phyloP scores from a whole-genome alignment of 768 basidiomycete species.

The Kwoniella heveanensis region DNA sequence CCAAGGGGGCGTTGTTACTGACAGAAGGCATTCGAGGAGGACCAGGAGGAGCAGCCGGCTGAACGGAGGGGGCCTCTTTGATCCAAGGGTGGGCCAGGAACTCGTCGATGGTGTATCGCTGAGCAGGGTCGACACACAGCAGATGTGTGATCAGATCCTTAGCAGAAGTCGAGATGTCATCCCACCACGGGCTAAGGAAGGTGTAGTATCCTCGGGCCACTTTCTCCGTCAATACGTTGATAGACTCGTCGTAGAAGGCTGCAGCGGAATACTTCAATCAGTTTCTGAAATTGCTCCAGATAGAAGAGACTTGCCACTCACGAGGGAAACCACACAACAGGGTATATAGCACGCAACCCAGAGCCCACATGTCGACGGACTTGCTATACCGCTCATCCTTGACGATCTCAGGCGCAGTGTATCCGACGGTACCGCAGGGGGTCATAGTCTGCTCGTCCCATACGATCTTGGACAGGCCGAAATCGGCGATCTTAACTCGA shows the following conservation, averaged over 20 bases:
- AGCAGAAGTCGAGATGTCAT: slow-evolving; percentile 81
- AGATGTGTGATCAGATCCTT: slow-evolving; percentile 95
- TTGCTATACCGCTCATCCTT: slow-evolving; percentile 74
- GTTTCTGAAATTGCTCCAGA: too few relatives aligned
- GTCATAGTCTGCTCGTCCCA: slow-evolving; percentile 99
- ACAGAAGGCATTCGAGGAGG: slow-evolving; percentile 53
- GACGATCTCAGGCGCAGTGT: slow-evolving; percentile 98
- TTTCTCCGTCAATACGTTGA: slow-evolving; percentile 96
- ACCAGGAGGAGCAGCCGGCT: slow-evolving; percentile 66
- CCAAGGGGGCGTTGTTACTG: slow-evolving; percentile 62
- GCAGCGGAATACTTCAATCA: too few relatives aligned
- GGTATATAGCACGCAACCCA: slow-evolving; percentile 98
- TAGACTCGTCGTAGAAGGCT: slow-evolving; percentile 98
- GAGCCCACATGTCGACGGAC: slow-evolving; percentile 99
- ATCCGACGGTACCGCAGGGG: slow-evolving; percentile 98
- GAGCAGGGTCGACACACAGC: slow-evolving; percentile 90
- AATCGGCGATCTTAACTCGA: slow-evolving; percentile 97
- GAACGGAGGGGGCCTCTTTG: slow-evolving; percentile 58
- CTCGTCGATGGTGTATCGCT: slow-evolving; percentile 96
- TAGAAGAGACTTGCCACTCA: slow-evolving; percentile 44
- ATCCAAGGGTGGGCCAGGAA: slow-evolving; percentile 98
- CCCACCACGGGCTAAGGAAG: slow-evolving; percentile 99
- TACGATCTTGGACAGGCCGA: slow-evolving; percentile 93
- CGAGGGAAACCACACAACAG: slow-evolving; percentile 84
- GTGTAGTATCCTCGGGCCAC: slow-evolving; percentile 97